Evolutionary conservation across 2,329 filamentous ascomycete species (phyloP).

Genomic region (Trichophyton simii): DNA sequence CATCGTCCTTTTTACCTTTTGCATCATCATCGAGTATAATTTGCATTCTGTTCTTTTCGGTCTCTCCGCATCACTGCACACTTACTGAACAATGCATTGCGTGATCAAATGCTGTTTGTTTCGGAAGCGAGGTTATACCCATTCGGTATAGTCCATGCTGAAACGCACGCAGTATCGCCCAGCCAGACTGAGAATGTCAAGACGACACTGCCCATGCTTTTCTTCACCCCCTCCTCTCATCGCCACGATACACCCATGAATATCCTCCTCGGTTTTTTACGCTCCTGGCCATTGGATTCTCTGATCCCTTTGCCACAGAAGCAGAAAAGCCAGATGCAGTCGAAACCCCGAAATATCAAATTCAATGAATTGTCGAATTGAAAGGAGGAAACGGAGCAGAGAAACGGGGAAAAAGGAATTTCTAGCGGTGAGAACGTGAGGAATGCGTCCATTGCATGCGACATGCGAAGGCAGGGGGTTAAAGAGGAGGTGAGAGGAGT

Average conservation of each 20-base stretch:
- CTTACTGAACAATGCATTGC: not conserved
- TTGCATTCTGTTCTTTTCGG: not conserved
- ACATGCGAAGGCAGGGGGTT: not conserved
- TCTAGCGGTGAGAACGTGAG: not conserved
- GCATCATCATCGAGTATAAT: not conserved
- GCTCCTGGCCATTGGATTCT: not conserved
- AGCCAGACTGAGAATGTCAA: not conserved
- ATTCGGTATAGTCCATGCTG: not conserved
- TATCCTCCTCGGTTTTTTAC: not conserved
- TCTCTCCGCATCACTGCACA: not conserved
- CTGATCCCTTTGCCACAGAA: not conserved
- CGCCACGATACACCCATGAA: not conserved
- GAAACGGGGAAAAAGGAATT: not conserved
- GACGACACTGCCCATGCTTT: not conserved
- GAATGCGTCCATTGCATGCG: not conserved
- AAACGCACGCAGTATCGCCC: not conserved
- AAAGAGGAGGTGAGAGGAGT: not conserved
- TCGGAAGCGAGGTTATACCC: not conserved
- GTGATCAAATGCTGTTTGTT: conserved; percentile 1
- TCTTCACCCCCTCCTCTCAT: not conserved
- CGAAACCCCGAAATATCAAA: not conserved
- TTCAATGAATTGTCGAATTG: not conserved
- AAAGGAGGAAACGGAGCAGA: not conserved
- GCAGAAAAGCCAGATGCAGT: not conserved
- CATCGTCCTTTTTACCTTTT: not conserved